Percentiles rank a stretch among this genome's conserved stretches.
phyloP scores from a whole-genome alignment of 768 basidiomycete genomes.

The Kwoniella newhampshirensis region DNA sequence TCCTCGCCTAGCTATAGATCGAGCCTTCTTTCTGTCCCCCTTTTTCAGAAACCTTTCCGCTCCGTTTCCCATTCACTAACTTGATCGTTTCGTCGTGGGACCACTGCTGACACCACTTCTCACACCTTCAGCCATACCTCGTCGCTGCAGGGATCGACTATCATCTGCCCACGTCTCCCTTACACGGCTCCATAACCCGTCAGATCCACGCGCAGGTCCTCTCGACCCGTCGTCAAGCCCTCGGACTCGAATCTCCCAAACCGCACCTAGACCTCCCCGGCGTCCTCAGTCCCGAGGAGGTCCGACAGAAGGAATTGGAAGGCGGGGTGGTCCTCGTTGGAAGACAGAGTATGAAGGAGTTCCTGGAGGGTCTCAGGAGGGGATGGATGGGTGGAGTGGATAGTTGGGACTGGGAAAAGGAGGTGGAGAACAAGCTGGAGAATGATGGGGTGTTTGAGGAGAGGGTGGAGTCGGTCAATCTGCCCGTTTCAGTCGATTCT shows the following conservation, averaged over 20 bases:
- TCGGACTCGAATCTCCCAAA: slow-evolving; percentile 58
- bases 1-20: no score
- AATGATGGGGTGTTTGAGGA: slow-evolving; percentile 67
- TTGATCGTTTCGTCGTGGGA: no score
- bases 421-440: slow-evolving; percentile 64
- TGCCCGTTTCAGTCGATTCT: slow-evolving; percentile 36
- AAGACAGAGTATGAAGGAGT: slow-evolving; percentile 90
- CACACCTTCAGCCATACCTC: slow-evolving; percentile 74
- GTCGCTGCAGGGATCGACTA: slow-evolving; percentile 95
- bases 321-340: slow-evolving; percentile 86
- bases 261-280: slow-evolving; percentile 39
- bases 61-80: no score
- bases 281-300: slow-evolving; percentile 59
- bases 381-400: slow-evolving; percentile 79
- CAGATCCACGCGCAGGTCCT: slow-evolving; percentile 69
- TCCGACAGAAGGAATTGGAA: slow-evolving; percentile 64
- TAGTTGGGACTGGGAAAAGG: slow-evolving; percentile 57
- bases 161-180: slow-evolving; percentile 73
- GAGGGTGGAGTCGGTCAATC: slow-evolving; percentile 31
- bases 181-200: slow-evolving; percentile 80
- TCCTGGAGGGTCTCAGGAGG: slow-evolving; percentile 75
- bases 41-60: no score
- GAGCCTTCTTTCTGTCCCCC: no score
- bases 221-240: slow-evolving; percentile 67
- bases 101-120: no score